Evolutionary conservation across 139 green algal species (phyloP), one percentile per base, ranked within the genome.

Genomic region (Haematococcus lacustris): DNA sequence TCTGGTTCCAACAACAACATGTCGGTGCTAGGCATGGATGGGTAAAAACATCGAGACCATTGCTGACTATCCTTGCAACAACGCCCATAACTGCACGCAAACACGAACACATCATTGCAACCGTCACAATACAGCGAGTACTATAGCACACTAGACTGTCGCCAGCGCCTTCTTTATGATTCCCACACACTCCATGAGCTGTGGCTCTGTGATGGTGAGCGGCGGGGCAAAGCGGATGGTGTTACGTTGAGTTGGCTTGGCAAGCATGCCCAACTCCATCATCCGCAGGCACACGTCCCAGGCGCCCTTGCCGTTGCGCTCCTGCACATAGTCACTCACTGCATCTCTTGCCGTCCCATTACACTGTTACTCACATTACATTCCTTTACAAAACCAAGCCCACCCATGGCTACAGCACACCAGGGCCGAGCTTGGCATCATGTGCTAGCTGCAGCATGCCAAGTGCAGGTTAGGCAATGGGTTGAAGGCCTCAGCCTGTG

Each of bases 161-260:
- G n/a, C n/a, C 35, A 94, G 65, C 26, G 84, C 88, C 38, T 73
- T 61, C 43, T 77, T 63, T 60, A 97, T 91, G 80, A 95, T 92
- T 53, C 76, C 85, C 1, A 73, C 73, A 30, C 88, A 91, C 67
- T 94, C 88, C 39, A 76, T 25, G 51, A 95, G 74, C 85, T 97
- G 87, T 53, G 78, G 73, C 51, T 93, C 85, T 9, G 71, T 93
- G 71, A 97, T 91, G 34, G 88, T 73, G 41, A 97, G 85, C 13
- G 92, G 91, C 9, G 92, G 92, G 28, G 92, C 90, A 53, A 96
- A 82, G 59, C 93, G 89, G 75, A 98, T 98, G 82, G 97, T 93
- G 79, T 97, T 85, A 53, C 72, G 87, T 64, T 91, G 76, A 0
- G 94, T 98, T n/a, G 94, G 95, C 87, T 99, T 99, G 59, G 92